Evolutionary conservation across 805 yeast genomes (phyloP), one percentile per base, ranked within the genome.

Genomic region (Spathaspora sp.): DNA sequence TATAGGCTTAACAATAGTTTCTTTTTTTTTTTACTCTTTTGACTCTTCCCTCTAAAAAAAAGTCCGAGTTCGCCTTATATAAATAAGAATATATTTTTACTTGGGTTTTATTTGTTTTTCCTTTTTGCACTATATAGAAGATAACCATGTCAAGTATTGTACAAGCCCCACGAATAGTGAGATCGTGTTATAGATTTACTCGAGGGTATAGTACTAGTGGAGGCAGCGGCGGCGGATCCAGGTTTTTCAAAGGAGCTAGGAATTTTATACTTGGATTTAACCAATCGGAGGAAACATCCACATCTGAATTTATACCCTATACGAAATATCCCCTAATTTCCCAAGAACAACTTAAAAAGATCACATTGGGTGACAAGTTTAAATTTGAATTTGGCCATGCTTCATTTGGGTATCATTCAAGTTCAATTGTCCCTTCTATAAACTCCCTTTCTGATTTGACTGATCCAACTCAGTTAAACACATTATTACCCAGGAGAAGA

Each of bases 401-500:
- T 6, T 68, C 77, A 9, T 79, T 70, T 55, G 81, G 77, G 4
- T 79, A 76, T 60, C 83, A 79, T 61, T 76, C 79, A 8, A 55
- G 61, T 7, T 56, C 59, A 10, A 55, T 70, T 2, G 60, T 59
- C 28, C 78, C 83, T 0, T 64, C 69, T 38, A 73, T 80, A 32
- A 76, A 71, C 52, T 78, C 83, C 1, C 60, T 80, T 23, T 71
- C 80, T 52, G 85, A 80, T 54, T 64, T 80, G 52, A 73, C 80
- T 19, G 83, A 78, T 49, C 75, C 79, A 0, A 63, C 81, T 0
- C 75, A 69, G 49, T 62, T 78, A 38, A 73, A 77, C 29, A 56
- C 77, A 16, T 66, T 80, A 44, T 61, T 73, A 23, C 84, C 83
- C 2, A 67, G 76, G 54, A 65, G 83, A 60, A 59, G 83, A 50